Evolutionary conservation across 129 eudicot species (phyloP).

Genomic region (Mikania micrantha): DNA sequence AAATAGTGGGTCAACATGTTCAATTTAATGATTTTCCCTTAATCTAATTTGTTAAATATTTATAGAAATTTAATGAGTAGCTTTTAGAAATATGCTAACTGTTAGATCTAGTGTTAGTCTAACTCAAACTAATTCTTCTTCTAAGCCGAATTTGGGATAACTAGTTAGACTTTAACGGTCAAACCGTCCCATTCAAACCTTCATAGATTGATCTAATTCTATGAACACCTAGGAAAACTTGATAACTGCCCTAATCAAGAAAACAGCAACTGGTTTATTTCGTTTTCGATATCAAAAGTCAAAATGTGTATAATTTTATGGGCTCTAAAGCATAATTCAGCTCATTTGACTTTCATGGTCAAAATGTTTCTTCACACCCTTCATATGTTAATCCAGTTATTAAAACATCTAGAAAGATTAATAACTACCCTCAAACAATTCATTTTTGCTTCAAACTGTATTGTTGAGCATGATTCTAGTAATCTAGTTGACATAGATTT

Average conservation of each 20-base stretch:
- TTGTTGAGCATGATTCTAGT: not conserved
- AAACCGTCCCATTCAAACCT: not conserved
- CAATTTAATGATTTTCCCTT: too few relatives aligned
- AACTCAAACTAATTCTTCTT: not conserved
- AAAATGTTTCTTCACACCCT: not conserved
- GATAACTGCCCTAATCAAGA: not conserved
- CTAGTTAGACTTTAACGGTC: not conserved
- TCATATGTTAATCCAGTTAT: not conserved
- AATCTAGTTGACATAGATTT: not conserved
- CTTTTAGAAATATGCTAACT: not conserved
- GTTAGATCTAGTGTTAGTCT: not conserved
- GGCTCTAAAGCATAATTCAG: not conserved
- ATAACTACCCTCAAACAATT: not conserved
- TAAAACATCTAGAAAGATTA: not conserved
- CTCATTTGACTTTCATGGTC: slow-evolving; percentile 10
- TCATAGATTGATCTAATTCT: too few relatives aligned
- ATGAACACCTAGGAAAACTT: not conserved
- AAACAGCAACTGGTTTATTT: not conserved
- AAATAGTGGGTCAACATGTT: too few relatives aligned
- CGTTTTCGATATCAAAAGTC: not conserved
- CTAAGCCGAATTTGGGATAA: not conserved
- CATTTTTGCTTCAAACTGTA: too few relatives aligned
- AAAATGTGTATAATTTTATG: too few relatives aligned
- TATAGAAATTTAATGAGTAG: not conserved
- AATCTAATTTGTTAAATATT: not conserved